phyloP scores from a whole-genome alignment of 495 filamentous ascomycete species.

The Hyphodiscus hymeniophilus region DNA sequence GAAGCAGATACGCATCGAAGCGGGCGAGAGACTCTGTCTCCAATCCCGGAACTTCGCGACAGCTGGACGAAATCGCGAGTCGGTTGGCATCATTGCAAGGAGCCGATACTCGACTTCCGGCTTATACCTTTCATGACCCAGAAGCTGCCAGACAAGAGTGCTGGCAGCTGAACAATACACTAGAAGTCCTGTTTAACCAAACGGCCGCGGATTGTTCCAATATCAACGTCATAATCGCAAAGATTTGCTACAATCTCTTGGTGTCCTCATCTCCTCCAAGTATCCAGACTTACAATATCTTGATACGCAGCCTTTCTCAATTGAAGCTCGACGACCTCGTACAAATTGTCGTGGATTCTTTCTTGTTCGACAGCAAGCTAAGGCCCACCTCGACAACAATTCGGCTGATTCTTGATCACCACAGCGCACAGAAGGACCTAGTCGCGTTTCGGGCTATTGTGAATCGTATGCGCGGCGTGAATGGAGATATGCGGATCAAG shows the following conservation, averaged over 20 bases:
- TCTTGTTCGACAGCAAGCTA: conserved; percentile 36
- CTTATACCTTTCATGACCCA: conserved; percentile 2
- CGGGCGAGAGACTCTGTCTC: not conserved
- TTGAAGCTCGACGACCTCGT: conserved; percentile 42
- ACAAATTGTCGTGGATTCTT: conserved; percentile 43
- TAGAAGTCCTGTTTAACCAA: conserved; percentile 5
- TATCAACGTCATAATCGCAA: conserved; percentile 35
- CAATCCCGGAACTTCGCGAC: not conserved
- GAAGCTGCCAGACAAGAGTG: conserved; percentile 7
- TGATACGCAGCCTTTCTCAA: conserved; percentile 50
- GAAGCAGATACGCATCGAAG: not conserved
- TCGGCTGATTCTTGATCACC: conserved; percentile 47
- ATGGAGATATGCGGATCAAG: conserved; percentile 8
- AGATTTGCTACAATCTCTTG: conserved; percentile 62
- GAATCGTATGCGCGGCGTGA: conserved; percentile 30
- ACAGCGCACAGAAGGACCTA: conserved; percentile 31
- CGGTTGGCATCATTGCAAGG: conserved; percentile 11
- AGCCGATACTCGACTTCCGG: conserved; percentile 2
- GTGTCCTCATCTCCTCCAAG: conserved; percentile 46
- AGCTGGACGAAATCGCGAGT: conserved; percentile 10
- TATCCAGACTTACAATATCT: conserved; percentile 56
- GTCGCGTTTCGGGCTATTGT: conserved; percentile 33
- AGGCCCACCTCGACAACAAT: conserved; percentile 46
- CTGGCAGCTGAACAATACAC: conserved; percentile 6
- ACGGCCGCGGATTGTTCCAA: not conserved